Evolutionary conservation across 352 stramenopile species (phyloP).

Genomic region (Phytophthora hybrid): DNA sequence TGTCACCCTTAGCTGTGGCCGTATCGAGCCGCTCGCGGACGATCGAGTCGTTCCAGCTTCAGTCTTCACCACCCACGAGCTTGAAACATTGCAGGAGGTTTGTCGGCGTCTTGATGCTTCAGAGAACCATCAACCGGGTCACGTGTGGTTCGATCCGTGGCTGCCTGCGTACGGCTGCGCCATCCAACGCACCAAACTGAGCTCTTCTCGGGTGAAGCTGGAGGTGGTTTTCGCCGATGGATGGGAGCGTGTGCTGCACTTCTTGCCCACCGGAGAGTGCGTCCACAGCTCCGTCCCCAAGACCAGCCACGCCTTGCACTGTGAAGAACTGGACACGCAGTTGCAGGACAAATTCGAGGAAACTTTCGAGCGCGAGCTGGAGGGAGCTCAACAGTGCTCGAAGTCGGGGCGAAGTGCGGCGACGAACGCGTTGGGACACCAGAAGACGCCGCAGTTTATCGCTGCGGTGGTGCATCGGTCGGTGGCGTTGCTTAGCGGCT

Average conservation of each 20-base stretch:
- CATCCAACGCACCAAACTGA: too few relatives aligned
- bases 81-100: too few relatives aligned
- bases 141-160: too few relatives aligned
- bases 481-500: constrained; percentile 1
- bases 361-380: constrained; percentile 25
- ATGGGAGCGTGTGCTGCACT: constrained; percentile 34
- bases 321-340: constrained; percentile 34
- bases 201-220: too few relatives aligned
- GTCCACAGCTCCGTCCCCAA: constrained; percentile 52
- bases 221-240: too few relatives aligned
- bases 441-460: constrained; percentile 74
- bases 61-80: too few relatives aligned
- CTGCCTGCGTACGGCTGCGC: too few relatives aligned
- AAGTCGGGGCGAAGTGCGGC: constrained; percentile 41
- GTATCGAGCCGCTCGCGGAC: too few relatives aligned
- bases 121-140: too few relatives aligned
- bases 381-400: constrained; percentile 33
- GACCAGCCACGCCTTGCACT: constrained; percentile 33
- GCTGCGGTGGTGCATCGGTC: constrained; percentile 36
- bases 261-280: constrained; percentile 31
- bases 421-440: constrained; percentile 39
- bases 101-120: too few relatives aligned
- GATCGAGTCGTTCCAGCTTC: too few relatives aligned
- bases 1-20: too few relatives aligned
- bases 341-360: constrained; percentile 20